Evolutionary conservation across 1,139 yeast genomes (phyloP).

Genomic region (Geotrichum citri-aurantii): DNA sequence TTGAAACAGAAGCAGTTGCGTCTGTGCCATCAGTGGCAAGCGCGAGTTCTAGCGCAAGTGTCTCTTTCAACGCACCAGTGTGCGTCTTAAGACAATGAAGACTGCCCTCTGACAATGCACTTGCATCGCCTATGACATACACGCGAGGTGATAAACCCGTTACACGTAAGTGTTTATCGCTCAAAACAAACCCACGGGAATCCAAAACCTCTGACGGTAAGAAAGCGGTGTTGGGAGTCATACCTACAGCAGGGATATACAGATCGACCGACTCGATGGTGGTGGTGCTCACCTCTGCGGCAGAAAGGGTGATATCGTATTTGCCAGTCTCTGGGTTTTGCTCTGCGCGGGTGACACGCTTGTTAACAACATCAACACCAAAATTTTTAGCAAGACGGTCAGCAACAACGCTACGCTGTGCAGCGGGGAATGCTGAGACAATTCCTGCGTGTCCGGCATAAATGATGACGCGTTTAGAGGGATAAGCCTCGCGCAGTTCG

Average conservation of each 20-base stretch:
- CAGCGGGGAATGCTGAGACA: slow-evolving; percentile 21
- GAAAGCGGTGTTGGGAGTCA: slow-evolving; percentile 27
- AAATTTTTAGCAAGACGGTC: slow-evolving; percentile 20
- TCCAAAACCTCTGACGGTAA: slow-evolving; percentile 22
- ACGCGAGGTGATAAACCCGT: slow-evolving; percentile 22
- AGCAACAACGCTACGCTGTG: slow-evolving; percentile 13
- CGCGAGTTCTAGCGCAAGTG: slow-evolving; percentile 5
- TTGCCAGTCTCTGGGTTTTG: not conserved
- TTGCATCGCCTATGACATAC: slow-evolving; percentile 29
- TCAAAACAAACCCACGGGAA: slow-evolving; percentile 20
- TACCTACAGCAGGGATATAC: slow-evolving; percentile 24
- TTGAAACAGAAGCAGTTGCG: not conserved
- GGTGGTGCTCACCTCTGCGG: slow-evolving; percentile 13
- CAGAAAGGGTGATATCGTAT: not conserved
- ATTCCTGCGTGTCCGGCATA: slow-evolving; percentile 26
- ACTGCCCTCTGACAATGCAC: slow-evolving; percentile 7
- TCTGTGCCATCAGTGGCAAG: not conserved
- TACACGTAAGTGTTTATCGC: slow-evolving; percentile 25
- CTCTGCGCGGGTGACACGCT: slow-evolving; percentile 17
- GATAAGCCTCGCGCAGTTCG: slow-evolving; percentile 38
- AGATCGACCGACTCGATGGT: slow-evolving; percentile 18
- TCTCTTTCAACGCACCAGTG: slow-evolving; percentile 13
- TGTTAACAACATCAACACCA: slow-evolving; percentile 25
- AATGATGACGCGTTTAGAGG: slow-evolving; percentile 24
- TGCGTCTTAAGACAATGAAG: not conserved